Conservation (phyloP, 208 protist genomes). For the Trypanosoma conorhini region DNA sequence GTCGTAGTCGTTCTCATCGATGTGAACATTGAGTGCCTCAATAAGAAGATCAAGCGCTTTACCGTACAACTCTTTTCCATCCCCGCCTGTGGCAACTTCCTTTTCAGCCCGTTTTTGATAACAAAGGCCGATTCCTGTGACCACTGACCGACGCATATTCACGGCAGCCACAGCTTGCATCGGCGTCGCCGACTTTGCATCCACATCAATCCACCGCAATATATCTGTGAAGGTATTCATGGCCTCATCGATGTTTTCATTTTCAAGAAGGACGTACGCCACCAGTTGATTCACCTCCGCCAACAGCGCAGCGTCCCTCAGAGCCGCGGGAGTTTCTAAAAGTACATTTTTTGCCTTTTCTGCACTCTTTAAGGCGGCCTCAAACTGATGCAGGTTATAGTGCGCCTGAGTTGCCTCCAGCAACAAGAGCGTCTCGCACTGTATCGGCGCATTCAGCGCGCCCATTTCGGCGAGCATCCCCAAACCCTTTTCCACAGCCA, state of each 20-base stretch:
- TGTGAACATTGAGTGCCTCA: constrained; percentile 80
- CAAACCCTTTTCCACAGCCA: constrained; percentile 53
- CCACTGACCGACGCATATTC: constrained; percentile 76
- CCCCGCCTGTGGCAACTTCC: constrained; percentile 32
- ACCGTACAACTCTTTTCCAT: constrained; percentile 63
- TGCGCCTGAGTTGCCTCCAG: constrained; percentile 88
- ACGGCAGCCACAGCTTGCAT: constrained; percentile 88
- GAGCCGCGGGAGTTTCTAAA: constrained; percentile 31
- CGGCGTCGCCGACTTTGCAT: constrained; percentile 77
- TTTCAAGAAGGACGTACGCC: constrained; percentile 57
- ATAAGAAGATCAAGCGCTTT: constrained; percentile 86
- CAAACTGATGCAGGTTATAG: constrained; percentile 65
- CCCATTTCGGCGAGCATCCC: constrained; percentile 72
- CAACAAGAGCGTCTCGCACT: constrained; percentile 81
- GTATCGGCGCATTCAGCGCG: constrained; percentile 68
- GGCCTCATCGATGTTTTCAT: constrained; percentile 49
- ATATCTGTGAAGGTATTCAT: constrained; percentile 65
- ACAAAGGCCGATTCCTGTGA: constrained; percentile 74
- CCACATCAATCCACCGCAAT: constrained; percentile 84
- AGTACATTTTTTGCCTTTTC: constrained; percentile 52
- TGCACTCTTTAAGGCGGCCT: constrained; percentile 47
- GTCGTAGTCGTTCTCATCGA: constrained; percentile 81
- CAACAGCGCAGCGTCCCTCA: constrained; percentile 74
- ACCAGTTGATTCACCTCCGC: constrained; percentile 80
- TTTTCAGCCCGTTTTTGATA: constrained; percentile 41